phyloP scores from a whole-genome alignment of 331 rosid species.

The Cydonia oblonga region DNA sequence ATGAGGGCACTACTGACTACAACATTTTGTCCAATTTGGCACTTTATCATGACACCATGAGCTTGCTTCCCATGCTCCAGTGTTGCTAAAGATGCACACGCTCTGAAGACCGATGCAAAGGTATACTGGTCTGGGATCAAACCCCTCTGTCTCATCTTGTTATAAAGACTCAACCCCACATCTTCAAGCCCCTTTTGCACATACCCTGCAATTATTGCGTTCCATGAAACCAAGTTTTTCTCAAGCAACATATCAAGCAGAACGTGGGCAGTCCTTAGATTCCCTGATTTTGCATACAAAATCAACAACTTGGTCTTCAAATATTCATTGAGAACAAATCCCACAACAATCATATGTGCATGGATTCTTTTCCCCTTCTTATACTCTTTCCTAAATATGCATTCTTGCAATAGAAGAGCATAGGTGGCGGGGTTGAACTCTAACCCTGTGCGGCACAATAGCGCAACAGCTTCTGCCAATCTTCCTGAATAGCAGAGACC shows the following conservation, averaged over 20 bases:
- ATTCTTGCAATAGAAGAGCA: slow-evolving; percentile 68
- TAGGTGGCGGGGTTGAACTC: slow-evolving; percentile 31
- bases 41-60: slow-evolving; percentile 56
- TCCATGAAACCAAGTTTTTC: slow-evolving; percentile 60
- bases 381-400: slow-evolving; percentile 56
- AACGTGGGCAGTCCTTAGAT: slow-evolving; percentile 37
- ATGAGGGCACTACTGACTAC: slow-evolving; percentile 63
- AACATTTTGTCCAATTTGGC: slow-evolving; percentile 49
- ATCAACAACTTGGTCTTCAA: slow-evolving; percentile 56
- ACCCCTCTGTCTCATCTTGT: slow-evolving; percentile 53
- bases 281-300: slow-evolving; percentile 52
- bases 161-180: slow-evolving; percentile 46
- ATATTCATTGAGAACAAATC: slow-evolving; percentile 46
- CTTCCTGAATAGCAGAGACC: slow-evolving; percentile 54
- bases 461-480: slow-evolving; percentile 43
- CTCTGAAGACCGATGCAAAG: slow-evolving; percentile 62
- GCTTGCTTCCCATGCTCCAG: slow-evolving; percentile 67
- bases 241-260: slow-evolving; percentile 31
- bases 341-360: slow-evolving; percentile 56
- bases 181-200: slow-evolving; percentile 55
- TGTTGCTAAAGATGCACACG: slow-evolving; percentile 56
- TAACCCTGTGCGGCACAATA: slow-evolving; percentile 36
- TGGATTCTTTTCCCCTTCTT: slow-evolving; percentile 50
- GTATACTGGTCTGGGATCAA: slow-evolving; percentile 61
- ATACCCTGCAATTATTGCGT: slow-evolving; percentile 56